Percentiles rank a stretch among this genome's conserved stretches.
These are phyloP conservation scores for Prosopis cineraria DNA, from an alignment of 306 rosid species.

Conservation along the genomic window DNA sequence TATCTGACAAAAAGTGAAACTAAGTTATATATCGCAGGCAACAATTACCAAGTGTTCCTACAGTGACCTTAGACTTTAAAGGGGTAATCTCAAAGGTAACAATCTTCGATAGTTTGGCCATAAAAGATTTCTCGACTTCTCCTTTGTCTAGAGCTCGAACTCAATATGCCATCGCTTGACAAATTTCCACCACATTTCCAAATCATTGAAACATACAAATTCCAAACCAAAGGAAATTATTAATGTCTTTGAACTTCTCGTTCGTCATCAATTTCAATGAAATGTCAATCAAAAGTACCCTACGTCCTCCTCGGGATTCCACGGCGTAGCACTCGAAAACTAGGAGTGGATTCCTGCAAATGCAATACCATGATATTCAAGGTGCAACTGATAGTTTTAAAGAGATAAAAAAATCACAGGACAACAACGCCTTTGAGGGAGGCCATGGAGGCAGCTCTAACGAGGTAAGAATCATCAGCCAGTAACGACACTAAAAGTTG, in stretches of 20 bases:
- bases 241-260: neutral
- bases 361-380: conserved; percentile 10
- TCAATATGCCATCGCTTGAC: conserved; percentile 68
- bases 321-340: conserved; percentile 66
- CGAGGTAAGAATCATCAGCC: conserved; percentile 61
- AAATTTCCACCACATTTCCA: conserved; percentile 67
- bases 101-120: conserved; percentile 66
- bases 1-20: neutral
- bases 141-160: conserved; percentile 53
- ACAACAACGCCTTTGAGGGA: conserved; percentile 62
- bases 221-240: neutral
- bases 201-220: conserved; percentile 51
- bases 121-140: conserved; percentile 53
- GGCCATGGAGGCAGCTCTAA: conserved; percentile 60
- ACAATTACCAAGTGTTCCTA: neutral
- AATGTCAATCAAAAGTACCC: conserved; percentile 43
- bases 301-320: conserved; percentile 67
- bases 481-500: conserved; percentile 63
- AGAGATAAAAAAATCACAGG: conserved; percentile 40
- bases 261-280: neutral
- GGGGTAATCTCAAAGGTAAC: conserved; percentile 66
- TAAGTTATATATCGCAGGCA: neutral
- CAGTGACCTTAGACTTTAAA: conserved; percentile 63
- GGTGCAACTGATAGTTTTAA: neutral
- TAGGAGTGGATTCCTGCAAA: conserved; percentile 51